These are phyloP conservation scores for Spathaspora passalidarum DNA, from an alignment of 805 yeast species.

Conservation along the genomic window DNA sequence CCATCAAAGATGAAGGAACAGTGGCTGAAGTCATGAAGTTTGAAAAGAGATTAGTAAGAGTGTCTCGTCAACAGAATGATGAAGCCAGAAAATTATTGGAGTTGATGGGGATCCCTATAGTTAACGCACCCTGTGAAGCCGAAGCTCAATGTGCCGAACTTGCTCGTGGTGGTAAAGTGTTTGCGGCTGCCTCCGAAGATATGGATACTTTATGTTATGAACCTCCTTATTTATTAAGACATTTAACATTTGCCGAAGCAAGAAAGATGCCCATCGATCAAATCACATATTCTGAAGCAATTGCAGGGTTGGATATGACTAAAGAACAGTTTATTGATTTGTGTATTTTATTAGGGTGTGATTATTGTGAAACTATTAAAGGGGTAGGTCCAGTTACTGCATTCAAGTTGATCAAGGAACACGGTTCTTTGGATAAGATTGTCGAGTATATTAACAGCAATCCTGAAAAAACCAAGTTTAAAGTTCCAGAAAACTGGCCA, in stretches of 20 bases:
- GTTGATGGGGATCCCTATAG: conserved; percentile 93
- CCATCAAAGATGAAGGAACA: conserved; percentile 75
- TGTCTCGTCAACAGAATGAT: conserved; percentile 85
- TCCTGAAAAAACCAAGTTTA: conserved; percentile 60
- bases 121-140: conserved; percentile 96
- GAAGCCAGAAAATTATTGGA: conserved; percentile 81
- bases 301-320: conserved; percentile 76
- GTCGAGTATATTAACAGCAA: conserved; percentile 59
- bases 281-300: conserved; percentile 60
- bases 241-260: conserved; percentile 91
- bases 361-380: conserved; percentile 90
- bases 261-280: conserved; percentile 91
- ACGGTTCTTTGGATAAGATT: conserved; percentile 75
- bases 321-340: conserved; percentile 78
- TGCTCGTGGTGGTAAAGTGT: conserved; percentile 86
- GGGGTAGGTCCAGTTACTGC: conserved; percentile 98
- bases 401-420: conserved; percentile 79
- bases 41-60: conserved; percentile 87
- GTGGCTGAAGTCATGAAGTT: conserved; percentile 70
- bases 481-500: conserved; percentile 94
- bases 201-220: conserved; percentile 96
- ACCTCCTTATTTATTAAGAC: conserved; percentile 80
- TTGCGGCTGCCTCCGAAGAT: conserved; percentile 97
- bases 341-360: conserved; percentile 94
- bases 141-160: conserved; percentile 97